Base-by-base conservation (phyloP, 2,329 filamentous ascomycete species). In the Fusarium clavum region DNA sequence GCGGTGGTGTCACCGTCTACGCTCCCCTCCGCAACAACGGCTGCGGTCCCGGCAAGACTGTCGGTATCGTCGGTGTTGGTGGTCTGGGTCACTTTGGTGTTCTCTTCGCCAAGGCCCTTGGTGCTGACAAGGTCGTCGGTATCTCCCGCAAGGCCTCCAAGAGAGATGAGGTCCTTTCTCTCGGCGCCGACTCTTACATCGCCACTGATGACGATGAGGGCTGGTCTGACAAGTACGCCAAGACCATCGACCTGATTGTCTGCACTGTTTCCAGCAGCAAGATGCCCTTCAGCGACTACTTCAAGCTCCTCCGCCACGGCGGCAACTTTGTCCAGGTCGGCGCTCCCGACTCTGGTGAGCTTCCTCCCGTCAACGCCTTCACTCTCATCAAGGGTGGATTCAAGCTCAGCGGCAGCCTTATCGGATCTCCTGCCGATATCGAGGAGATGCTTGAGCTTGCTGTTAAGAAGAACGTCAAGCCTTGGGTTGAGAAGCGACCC, bases 1-100 rank as follows among this genome's bases (percentile, higher is more conserved):
- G 91, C 72, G 91, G 86, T 16, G 91, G 91, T 22, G 85, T 92
- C 43, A 93, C 91, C 0, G 83, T 90, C 12, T 93, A 84, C 73
- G 82, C 84, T 10, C 91, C 91, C 1, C 78, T 93, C 45, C 83
- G 82, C 60, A 83, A 87, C 53, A 87, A 91, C 64, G 88, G 87
- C 10, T 87, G 84, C 57, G 91, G 90, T 0, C 89, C 89, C 0
- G 90, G 90, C 16, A 92, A 90, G 80, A 83, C 78, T 6, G 88
- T 93, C 3, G 90, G 88, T 0, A 87, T 92, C 60, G 81, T 92
- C 25, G 90, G 90, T 4, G 81, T 92, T 20, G 90, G 91, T 10
- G 90, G 90, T 4, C 77, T 92, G 3, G 90, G 90, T 0, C 90
- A 93, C 78, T 88, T 92, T 70, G 91, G 87, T 6, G 79, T 93